phyloP scores from a whole-genome alignment of 768 basidiomycete species.

The Pulveroboletus frians region DNA sequence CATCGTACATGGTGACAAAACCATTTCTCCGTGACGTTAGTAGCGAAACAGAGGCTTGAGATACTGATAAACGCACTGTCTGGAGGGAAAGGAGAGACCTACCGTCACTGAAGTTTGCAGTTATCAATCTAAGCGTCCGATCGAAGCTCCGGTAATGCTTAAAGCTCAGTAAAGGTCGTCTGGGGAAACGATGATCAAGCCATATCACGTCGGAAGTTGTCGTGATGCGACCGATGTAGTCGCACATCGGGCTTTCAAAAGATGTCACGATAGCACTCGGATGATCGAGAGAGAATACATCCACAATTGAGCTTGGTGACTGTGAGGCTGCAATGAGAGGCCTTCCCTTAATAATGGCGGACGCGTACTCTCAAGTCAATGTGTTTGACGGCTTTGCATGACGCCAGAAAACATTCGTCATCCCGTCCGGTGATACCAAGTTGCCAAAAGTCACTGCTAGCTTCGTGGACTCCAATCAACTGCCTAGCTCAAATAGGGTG shows the following conservation, averaged over 20 bases:
- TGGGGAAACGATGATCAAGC: constrained; percentile 60
- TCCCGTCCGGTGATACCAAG: constrained; percentile 35
- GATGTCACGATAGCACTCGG: constrained; percentile 46
- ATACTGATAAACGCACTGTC: not conserved
- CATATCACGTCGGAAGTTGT: constrained; percentile 64
- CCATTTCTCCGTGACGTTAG: constrained; percentile 56
- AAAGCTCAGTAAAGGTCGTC: constrained; percentile 53
- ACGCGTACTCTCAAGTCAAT: constrained; percentile 55
- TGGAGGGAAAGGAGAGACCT: constrained; percentile 6
- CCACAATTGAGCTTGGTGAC: constrained; percentile 25
- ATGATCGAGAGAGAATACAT: constrained; percentile 34
- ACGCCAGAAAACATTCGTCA: constrained; percentile 44
- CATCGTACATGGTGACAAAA: constrained; percentile 61
- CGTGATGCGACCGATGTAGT: constrained; percentile 47
- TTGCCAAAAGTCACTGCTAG: constrained; percentile 43
- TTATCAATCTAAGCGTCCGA: constrained; percentile 45
- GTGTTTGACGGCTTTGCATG: constrained; percentile 37
- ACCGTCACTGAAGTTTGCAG: constrained; percentile 34
- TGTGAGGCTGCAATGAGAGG: constrained; percentile 16
- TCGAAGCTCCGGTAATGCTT: constrained; percentile 60
- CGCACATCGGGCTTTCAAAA: constrained; percentile 40
- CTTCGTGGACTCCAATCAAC: constrained; percentile 9
- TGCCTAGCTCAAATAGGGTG: constrained; percentile 17
- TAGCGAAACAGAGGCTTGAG: constrained; percentile 46
- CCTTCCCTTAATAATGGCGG: not conserved